phyloP scores from a whole-genome alignment of 2,329 filamentous ascomycete species.

The Botrytis porri region DNA sequence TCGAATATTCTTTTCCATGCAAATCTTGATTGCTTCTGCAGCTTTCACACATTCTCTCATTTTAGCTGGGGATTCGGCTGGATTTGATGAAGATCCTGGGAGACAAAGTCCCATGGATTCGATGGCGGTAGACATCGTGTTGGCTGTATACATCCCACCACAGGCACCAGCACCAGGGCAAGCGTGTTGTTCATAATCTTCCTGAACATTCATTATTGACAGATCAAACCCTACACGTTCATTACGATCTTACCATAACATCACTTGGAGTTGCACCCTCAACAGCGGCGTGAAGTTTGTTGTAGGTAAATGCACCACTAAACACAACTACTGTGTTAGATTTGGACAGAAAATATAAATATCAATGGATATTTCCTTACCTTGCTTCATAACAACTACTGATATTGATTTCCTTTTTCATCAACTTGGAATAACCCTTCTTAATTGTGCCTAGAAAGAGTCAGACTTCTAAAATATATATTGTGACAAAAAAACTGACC shows the following conservation, averaged over 20 bases:
- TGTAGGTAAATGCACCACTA: slow-evolving; percentile 72
- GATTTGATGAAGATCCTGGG: slow-evolving; percentile 67
- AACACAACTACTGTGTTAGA: background rate
- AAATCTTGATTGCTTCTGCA: slow-evolving; percentile 64
- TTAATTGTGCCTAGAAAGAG: slow-evolving; percentile 65
- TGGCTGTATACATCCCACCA: slow-evolving; percentile 76
- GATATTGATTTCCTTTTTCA: slow-evolving; percentile 81
- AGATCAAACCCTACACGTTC: background rate
- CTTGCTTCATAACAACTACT: slow-evolving; percentile 48
- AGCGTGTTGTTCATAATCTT: slow-evolving; percentile 69
- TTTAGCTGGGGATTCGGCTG: slow-evolving; percentile 64
- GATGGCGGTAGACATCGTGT: slow-evolving; percentile 71
- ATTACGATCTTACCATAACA: slow-evolving; percentile 53
- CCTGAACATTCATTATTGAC: slow-evolving; percentile 30
- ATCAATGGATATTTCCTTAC: background rate
- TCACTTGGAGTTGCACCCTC: slow-evolving; percentile 65
- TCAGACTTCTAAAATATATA: background rate
- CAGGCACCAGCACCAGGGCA: slow-evolving; percentile 69
- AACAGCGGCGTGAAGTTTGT: slow-evolving; percentile 68
- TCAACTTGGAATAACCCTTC: slow-evolving; percentile 75
- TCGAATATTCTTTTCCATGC: slow-evolving; percentile 67
- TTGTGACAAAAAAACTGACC: background rate
- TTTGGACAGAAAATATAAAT: background rate
- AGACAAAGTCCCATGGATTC: slow-evolving; percentile 69
- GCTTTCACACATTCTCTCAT: slow-evolving; percentile 69